A percentile compares a stretch with the other conserved stretches of the same genome.
Evolutionary conservation across 2,329 filamentous ascomycete species (phyloP).

Genomic region (Stachybotrys chlorohalonatus): DNA sequence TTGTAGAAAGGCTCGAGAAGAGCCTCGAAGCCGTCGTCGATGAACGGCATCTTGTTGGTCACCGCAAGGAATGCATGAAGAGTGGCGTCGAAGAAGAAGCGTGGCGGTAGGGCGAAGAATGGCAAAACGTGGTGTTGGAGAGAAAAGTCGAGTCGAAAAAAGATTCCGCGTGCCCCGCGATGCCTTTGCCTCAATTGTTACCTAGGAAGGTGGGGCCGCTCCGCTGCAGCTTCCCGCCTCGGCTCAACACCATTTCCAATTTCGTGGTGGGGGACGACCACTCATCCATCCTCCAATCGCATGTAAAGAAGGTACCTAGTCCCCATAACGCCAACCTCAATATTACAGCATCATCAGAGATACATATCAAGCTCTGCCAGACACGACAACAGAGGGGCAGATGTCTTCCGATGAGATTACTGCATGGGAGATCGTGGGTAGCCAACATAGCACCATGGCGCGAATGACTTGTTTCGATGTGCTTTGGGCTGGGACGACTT

Average conservation of each 20-base stretch:
- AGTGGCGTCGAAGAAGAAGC: neutral
- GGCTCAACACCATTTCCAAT: neutral
- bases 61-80: constrained; percentile 22
- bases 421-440: too few relatives aligned
- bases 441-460: too few relatives aligned
- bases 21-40: constrained; percentile 58
- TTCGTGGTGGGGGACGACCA: neutral
- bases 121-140: neutral
- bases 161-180: neutral
- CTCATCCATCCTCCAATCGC: too few relatives aligned
- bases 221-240: neutral
- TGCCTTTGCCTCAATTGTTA: neutral
- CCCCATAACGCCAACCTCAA: neutral
- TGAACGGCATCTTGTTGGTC: constrained; percentile 37
- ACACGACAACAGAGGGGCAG: too few relatives aligned
- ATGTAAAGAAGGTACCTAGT: too few relatives aligned
- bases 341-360: neutral
- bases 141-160: neutral
- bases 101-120: neutral
- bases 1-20: constrained; percentile 60
- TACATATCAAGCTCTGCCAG: too few relatives aligned
- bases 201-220: neutral
- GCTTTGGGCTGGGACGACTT: too few relatives aligned
- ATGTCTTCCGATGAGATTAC: too few relatives aligned
- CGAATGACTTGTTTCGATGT: too few relatives aligned